Conservation (phyloP, 2,329 filamentous ascomycete genomes). For the Arthrobotrys sinensis region DNA sequence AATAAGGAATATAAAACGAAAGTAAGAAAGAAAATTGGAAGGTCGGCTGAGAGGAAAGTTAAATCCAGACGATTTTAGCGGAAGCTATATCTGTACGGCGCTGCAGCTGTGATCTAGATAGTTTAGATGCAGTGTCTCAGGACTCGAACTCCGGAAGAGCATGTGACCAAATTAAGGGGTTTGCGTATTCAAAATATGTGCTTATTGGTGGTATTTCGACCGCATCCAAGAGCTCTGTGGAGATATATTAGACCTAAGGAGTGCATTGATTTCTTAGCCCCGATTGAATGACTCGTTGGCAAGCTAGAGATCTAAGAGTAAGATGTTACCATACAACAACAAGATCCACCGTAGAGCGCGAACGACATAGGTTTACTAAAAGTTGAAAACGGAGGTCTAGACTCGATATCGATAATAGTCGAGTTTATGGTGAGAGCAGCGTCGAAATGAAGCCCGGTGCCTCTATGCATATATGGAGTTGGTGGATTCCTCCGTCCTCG, state of each 20-base stretch:
- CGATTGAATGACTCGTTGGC: conserved; percentile 3
- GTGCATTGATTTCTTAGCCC: not conserved
- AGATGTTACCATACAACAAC: too few relatives aligned
- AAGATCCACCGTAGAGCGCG: too few relatives aligned
- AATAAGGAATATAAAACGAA: conserved; percentile 4
- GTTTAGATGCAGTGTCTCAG: conserved; percentile 9
- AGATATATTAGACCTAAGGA: not conserved
- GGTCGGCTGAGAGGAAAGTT: conserved; percentile 10
- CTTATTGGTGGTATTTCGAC: conserved; percentile 7
- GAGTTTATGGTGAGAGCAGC: not conserved
- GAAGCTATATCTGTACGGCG: not conserved
- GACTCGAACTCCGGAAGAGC: not conserved
- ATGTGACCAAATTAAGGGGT: conserved; percentile 15
- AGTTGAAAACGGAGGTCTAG: not conserved
- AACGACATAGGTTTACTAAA: too few relatives aligned
- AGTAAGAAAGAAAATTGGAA: not conserved
- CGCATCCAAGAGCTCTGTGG: conserved; percentile 10
- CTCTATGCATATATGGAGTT: too few relatives aligned
- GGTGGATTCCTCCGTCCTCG: conserved; percentile 3
- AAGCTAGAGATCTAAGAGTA: not conserved
- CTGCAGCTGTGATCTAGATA: conserved; percentile 1
- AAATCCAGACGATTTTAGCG: not conserved
- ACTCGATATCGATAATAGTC: not conserved
- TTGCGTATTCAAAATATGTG: not conserved
- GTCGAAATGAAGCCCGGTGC: too few relatives aligned